Evolutionary conservation across 2,329 filamentous ascomycete species (phyloP).

Genomic region (Cladophialophora exuberans): DNA sequence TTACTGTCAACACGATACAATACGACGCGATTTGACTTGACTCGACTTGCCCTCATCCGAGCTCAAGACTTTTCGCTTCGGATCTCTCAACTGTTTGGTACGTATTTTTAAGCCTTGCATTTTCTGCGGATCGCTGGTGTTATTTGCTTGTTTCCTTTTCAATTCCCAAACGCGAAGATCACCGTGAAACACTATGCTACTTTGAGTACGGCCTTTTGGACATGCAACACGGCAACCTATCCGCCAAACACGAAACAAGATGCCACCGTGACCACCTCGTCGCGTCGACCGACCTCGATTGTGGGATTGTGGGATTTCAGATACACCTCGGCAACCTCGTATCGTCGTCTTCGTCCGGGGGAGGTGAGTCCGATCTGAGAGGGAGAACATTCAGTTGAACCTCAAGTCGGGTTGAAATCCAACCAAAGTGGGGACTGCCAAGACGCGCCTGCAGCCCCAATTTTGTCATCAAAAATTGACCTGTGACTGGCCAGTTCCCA

Average conservation of each 20-base stretch:
- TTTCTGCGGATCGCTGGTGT: too few species aligned
- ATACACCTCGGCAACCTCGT: too few species aligned
- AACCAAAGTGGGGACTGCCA: slow-evolving; percentile 7
- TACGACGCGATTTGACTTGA: too few species aligned
- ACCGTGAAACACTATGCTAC: slow-evolving; percentile 11
- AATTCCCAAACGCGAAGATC: slow-evolving; percentile 17
- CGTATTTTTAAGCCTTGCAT: slow-evolving; percentile 6
- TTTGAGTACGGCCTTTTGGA: slow-evolving; percentile 4
- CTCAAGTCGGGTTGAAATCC: too few species aligned
- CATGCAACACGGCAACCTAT: slow-evolving; percentile 1
- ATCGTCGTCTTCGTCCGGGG: too few species aligned
- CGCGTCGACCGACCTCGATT: not conserved
- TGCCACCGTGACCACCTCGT: not conserved
- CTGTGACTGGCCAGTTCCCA: not conserved
- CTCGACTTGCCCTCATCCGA: too few species aligned
- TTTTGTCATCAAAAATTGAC: slow-evolving; percentile 3
- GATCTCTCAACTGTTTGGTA: slow-evolving; percentile 13
- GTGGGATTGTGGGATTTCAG: too few species aligned
- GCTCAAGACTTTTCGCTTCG: too few species aligned
- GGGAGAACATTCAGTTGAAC: too few species aligned
- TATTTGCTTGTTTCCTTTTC: slow-evolving; percentile 14
- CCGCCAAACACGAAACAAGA: not conserved
- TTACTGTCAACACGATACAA: not conserved
- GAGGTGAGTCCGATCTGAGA: too few species aligned
- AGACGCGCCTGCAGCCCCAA: slow-evolving; percentile 2